A percentile compares a stretch with the other conserved stretches of the same genome.
Conservation (phyloP, 2,329 filamentous ascomycete species). For the Paecilomyces dactylethromorphus region DNA sequence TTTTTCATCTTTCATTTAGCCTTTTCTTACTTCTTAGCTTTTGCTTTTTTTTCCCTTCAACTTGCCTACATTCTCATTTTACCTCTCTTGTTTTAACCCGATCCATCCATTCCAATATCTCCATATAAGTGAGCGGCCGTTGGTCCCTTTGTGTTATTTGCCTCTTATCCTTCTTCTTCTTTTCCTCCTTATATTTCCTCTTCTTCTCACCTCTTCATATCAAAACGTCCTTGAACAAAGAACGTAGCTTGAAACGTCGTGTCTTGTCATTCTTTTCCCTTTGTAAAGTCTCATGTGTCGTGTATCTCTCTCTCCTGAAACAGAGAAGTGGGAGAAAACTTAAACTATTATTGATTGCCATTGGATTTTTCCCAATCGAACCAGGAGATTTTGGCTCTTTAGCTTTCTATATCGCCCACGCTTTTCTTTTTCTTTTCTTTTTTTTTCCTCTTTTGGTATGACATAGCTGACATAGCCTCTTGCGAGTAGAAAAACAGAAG, state of each 20-base stretch:
- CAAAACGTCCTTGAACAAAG: not conserved
- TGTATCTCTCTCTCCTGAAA: not conserved
- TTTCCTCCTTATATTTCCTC: slow-evolving; percentile 4
- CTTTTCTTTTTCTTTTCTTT: not conserved
- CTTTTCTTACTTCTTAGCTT: not conserved
- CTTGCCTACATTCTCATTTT: not conserved
- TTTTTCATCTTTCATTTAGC: not conserved
- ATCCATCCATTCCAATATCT: not conserved
- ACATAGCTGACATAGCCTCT: not conserved
- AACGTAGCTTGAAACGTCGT: not conserved
- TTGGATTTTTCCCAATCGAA: not conserved
- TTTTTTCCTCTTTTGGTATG: not conserved
- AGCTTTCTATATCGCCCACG: not conserved
- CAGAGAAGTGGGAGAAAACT: not conserved
- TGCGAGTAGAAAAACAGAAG: not conserved
- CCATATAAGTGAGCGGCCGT: not conserved
- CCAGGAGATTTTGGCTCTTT: not conserved
- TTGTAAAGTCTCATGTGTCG: not conserved
- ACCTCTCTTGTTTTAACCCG: not conserved
- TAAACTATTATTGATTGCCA: not conserved
- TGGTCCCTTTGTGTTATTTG: not conserved
- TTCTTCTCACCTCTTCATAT: not conserved
- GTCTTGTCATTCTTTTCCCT: not conserved
- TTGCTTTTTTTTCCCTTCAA: not conserved
- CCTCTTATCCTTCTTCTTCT: slow-evolving; percentile 1